Conservation (phyloP, 116 monocot genomes). For the Posidonia oceanica region DNA sequence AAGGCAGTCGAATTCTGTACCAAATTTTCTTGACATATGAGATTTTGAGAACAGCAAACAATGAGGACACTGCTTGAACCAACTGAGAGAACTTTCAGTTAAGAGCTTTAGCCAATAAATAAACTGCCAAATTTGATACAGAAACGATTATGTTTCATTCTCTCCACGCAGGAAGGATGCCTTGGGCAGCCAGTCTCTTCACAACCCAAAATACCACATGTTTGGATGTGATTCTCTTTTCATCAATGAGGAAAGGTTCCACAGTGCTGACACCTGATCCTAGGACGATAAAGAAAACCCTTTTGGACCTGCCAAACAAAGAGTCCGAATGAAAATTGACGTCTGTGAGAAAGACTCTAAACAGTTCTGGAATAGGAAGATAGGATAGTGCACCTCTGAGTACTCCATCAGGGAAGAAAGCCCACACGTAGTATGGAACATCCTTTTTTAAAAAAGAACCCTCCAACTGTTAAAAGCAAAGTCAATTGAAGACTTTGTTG, state of each 20-base stretch:
- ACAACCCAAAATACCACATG: conserved; percentile 77
- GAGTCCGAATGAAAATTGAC: neutral
- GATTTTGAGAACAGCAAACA: too few species aligned
- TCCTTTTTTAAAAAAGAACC: conserved; percentile 69
- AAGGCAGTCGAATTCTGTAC: too few species aligned
- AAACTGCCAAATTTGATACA: too few species aligned
- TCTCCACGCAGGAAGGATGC: conserved; percentile 79
- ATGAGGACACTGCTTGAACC: too few species aligned
- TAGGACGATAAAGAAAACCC: conserved; percentile 65
- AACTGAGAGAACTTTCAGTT: too few species aligned
- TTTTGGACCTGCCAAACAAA: conserved; percentile 57
- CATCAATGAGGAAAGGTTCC: conserved; percentile 85
- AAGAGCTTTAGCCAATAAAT: too few species aligned
- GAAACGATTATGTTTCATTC: conserved; percentile 5
- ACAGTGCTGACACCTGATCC: conserved; percentile 60
- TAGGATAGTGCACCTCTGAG: conserved; percentile 29
- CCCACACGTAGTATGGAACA: conserved; percentile 67
- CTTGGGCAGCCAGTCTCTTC: conserved; percentile 84
- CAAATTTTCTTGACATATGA: too few species aligned
- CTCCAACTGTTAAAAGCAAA: conserved; percentile 40
- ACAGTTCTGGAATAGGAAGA: too few species aligned
- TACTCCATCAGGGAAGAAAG: conserved; percentile 71
- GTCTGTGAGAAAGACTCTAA: too few species aligned
- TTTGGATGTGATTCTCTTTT: conserved; percentile 52
- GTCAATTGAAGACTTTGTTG: neutral